Percentiles rank a stretch among this genome's conserved stretches.
Conservation (phyloP, 2,329 filamentous ascomycete genomes). For the Fusarium sp. region DNA sequence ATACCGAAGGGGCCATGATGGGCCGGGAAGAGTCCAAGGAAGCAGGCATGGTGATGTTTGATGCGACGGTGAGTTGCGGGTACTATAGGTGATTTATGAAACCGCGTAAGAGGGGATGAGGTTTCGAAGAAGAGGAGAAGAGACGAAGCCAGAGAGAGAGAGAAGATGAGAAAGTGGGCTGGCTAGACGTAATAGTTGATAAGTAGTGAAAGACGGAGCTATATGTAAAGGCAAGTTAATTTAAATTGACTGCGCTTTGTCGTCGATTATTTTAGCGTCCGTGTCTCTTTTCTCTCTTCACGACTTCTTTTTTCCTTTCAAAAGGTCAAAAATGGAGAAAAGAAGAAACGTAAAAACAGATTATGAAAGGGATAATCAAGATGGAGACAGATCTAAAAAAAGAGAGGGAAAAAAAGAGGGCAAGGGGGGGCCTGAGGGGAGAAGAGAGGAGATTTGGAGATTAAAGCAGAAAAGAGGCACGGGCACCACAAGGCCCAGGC, state of each 20-base stretch:
- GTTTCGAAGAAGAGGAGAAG: constrained; percentile 12
- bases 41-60: constrained; percentile 57
- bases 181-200: constrained; percentile 12
- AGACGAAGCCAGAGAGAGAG: background rate
- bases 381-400: background rate
- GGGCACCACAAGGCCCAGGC: constrained; percentile 5
- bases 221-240: constrained; percentile 16
- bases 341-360: background rate
- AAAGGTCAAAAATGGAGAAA: background rate
- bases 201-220: constrained; percentile 8
- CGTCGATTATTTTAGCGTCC: constrained; percentile 1
- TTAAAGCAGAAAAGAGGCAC: constrained; percentile 17
- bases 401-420: background rate
- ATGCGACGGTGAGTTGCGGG: constrained; percentile 36
- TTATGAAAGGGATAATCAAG: background rate
- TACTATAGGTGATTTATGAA: constrained; percentile 18
- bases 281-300: background rate
- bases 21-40: constrained; percentile 70
- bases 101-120: constrained; percentile 12
- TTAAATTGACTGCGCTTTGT: constrained; percentile 17
- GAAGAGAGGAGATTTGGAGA: constrained; percentile 25
- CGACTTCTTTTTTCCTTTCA: background rate
- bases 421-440: background rate
- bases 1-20: constrained; percentile 71
- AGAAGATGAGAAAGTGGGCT: constrained; percentile 10